phyloP scores from a whole-genome alignment of 495 filamentous ascomycete genomes.

The Aspergillus ellipticus region DNA sequence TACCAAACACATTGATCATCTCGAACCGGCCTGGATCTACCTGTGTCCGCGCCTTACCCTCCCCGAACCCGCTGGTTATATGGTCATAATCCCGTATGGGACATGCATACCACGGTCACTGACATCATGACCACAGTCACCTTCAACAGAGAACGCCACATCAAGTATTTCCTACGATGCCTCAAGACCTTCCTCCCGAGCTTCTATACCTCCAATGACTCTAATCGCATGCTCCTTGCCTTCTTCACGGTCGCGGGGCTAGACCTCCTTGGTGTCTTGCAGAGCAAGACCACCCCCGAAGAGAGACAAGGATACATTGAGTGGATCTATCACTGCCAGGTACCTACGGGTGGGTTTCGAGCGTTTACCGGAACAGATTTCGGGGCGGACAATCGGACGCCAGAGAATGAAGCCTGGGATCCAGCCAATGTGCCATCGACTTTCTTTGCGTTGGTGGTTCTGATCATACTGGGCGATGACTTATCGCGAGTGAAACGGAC shows the following conservation, averaged over 20 bases:
- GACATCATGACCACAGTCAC: constrained; percentile 34
- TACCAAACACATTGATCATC: neutral
- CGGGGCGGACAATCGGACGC: constrained; percentile 37
- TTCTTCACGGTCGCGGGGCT: constrained; percentile 83
- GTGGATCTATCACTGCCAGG: constrained; percentile 75
- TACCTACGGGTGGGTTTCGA: constrained; percentile 73
- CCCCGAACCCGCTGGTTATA: neutral
- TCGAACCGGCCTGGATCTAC: no score
- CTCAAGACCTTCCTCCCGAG: constrained; percentile 76
- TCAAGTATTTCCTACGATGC: constrained; percentile 91
- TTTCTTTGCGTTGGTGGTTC: constrained; percentile 74
- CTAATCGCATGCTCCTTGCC: constrained; percentile 81
- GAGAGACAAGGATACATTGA: constrained; percentile 59
- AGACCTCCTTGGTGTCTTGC: constrained; percentile 69
- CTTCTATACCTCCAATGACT: constrained; percentile 80
- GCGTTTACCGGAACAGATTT: constrained; percentile 69
- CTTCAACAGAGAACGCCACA: constrained; percentile 69
- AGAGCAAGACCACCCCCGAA: constrained; percentile 48
- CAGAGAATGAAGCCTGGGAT: constrained; percentile 60
- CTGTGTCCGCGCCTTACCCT: neutral
- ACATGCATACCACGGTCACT: neutral
- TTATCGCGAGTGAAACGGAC: constrained; percentile 62
- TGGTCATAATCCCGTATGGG: neutral
- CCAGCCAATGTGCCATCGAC: constrained; percentile 82
- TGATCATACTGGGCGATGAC: constrained; percentile 74